These are phyloP conservation scores for Penicillium macrosclerotiorum DNA, from an alignment of 495 filamentous ascomycete genomes.

Conservation along the genomic window DNA sequence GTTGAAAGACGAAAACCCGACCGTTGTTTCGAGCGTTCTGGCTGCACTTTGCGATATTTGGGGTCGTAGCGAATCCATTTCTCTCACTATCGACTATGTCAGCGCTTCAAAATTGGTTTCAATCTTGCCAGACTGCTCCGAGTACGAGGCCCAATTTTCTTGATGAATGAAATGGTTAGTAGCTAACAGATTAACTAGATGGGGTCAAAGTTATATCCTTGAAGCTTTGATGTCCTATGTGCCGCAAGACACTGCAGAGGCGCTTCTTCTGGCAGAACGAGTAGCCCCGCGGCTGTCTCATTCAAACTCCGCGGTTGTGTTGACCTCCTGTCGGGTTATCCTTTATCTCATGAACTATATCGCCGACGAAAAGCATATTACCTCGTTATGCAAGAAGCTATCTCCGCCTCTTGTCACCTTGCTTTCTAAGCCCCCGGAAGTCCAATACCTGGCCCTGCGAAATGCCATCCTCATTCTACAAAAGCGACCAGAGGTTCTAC, in stretches of 20 bases:
- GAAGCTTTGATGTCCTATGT: constrained; percentile 98
- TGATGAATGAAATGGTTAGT: neutral
- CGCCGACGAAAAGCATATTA: constrained; percentile 85
- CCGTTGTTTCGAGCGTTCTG: constrained; percentile 91
- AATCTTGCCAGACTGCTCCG: constrained; percentile 93
- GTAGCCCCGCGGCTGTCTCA: constrained; percentile 93
- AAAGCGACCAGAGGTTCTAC: constrained; percentile 85
- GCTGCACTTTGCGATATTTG: constrained; percentile 96
- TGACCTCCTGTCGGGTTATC: constrained; percentile 93
- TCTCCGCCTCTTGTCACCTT: constrained; percentile 95
- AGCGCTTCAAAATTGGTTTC: constrained; percentile 98
- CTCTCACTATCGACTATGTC: constrained; percentile 94
- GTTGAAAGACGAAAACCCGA: constrained; percentile 93
- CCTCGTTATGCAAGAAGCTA: constrained; percentile 84
- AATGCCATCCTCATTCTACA: constrained; percentile 96
- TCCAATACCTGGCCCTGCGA: constrained; percentile 92
- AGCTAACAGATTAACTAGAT: constrained; percentile 57
- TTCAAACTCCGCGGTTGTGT: constrained; percentile 91
- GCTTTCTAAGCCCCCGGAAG: constrained; percentile 92
- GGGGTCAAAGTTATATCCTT: constrained; percentile 98
- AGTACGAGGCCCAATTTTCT: constrained; percentile 56
- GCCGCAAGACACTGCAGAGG: constrained; percentile 85
- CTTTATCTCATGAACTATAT: constrained; percentile 99
- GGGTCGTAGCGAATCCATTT: constrained; percentile 96
- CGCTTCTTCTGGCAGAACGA: constrained; percentile 84